Evolutionary conservation across 805 yeast genomes (phyloP).

Genomic region (Teunomyces gatunensis): DNA sequence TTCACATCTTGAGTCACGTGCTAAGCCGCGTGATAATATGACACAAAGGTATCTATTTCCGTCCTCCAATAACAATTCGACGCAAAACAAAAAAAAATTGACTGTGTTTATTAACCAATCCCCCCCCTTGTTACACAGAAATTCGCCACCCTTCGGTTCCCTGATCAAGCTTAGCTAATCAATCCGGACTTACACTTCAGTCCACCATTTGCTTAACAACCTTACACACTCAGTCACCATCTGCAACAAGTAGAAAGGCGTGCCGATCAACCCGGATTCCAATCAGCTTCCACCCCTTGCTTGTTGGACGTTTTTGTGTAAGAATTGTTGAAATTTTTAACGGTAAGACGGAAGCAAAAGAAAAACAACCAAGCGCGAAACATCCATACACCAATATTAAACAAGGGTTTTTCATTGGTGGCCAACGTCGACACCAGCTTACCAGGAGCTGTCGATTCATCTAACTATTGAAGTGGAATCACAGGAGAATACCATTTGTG

Average conservation of each 20-base stretch:
- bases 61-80: slow-evolving; percentile 1
- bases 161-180: slow-evolving; percentile 2
- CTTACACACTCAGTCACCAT: not conserved
- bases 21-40: not conserved
- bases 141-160: not conserved
- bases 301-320: slow-evolving; percentile 1
- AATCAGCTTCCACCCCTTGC: not conserved
- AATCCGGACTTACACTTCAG: not conserved
- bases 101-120: slow-evolving; percentile 2
- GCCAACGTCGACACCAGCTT: slow-evolving; percentile 1
- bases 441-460: not conserved
- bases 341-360: not conserved
- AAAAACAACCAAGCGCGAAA: slow-evolving; percentile 8
- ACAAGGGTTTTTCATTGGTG: slow-evolving; percentile 1
- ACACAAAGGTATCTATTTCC: not conserved
- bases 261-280: not conserved
- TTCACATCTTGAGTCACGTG: not conserved
- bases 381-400: slow-evolving; percentile 27
- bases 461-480: not conserved
- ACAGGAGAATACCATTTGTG: not conserved
- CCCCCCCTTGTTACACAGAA: slow-evolving; percentile 2
- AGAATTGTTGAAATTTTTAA: slow-evolving; percentile 1
- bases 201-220: not conserved
- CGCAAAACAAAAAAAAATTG: slow-evolving; percentile 4
- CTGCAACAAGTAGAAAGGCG: not conserved